These are phyloP conservation scores for Colletotrichum sp. DNA, from an alignment of 2,329 filamentous ascomycete genomes.

Conservation along the genomic window DNA sequence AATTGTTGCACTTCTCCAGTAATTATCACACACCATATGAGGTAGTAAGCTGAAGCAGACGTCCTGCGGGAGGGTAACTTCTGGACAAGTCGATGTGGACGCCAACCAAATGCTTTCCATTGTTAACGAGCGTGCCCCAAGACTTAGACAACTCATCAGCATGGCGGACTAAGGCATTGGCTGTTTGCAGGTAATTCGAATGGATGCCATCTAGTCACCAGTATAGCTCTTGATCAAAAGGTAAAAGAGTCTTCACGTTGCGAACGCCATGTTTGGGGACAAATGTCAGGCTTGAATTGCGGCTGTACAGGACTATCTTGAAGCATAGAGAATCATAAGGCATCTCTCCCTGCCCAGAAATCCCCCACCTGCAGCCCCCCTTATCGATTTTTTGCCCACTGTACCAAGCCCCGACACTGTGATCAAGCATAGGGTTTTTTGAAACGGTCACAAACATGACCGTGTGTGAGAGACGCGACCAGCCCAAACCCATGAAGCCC, in stretches of 20 bases:
- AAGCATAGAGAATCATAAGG: conserved; percentile 33
- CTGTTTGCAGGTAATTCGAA: neutral
- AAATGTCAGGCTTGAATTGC: conserved; percentile 40
- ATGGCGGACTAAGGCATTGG: too few species aligned
- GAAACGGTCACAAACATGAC: conserved; percentile 31
- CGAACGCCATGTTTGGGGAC: conserved; percentile 18
- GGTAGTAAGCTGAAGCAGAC: neutral
- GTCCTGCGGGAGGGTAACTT: neutral
- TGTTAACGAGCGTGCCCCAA: too few species aligned
- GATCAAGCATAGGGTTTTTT: conserved; percentile 41
- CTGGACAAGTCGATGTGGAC: neutral
- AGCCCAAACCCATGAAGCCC: conserved; percentile 43
- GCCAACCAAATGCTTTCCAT: neutral
- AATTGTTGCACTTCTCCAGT: neutral
- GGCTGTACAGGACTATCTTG: conserved; percentile 29
- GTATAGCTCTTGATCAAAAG: neutral
- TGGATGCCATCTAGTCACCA: neutral
- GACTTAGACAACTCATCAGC: too few species aligned
- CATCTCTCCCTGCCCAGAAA: conserved; percentile 36
- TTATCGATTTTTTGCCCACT: conserved; percentile 28
- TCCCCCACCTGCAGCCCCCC: conserved; percentile 35
- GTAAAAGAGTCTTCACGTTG: neutral
- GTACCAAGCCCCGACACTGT: conserved; percentile 26
- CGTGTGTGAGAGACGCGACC: conserved; percentile 52
- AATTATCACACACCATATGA: neutral